These are phyloP conservation scores for Aristolochia fimbriata DNA, from an alignment of 164 flowering plant genomes.

Conservation along the genomic window DNA sequence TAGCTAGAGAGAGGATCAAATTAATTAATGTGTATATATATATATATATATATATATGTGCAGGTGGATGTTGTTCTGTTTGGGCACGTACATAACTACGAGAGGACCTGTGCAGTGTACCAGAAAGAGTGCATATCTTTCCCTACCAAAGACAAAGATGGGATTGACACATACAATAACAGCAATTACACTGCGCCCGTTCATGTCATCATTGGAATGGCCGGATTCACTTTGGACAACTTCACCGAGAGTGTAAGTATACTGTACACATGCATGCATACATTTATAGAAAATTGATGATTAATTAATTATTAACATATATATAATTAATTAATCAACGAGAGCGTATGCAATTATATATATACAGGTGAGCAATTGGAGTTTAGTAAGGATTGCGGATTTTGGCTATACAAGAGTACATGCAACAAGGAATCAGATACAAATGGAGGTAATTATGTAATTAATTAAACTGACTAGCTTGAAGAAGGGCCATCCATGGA, in stretches of 20 bases:
- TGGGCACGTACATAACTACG: slow-evolving; percentile 95
- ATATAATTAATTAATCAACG: too few relatives aligned
- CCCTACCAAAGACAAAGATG: slow-evolving; percentile 53
- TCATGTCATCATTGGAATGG: slow-evolving; percentile 80
- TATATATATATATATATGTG: not conserved
- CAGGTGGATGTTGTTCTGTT: slow-evolving; percentile 72
- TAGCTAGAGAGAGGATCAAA: too few relatives aligned
- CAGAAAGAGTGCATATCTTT: slow-evolving; percentile 32
- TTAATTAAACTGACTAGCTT: too few relatives aligned
- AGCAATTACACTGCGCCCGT: slow-evolving; percentile 67
- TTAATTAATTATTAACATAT: too few relatives aligned
- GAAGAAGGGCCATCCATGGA: too few relatives aligned
- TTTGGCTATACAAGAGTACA: slow-evolving; percentile 57
- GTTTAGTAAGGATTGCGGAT: slow-evolving; percentile 48
- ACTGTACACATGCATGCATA: too few relatives aligned
- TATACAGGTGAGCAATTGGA: slow-evolving; percentile 49
- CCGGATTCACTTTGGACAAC: slow-evolving; percentile 57
- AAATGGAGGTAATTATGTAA: slow-evolving; percentile 35
- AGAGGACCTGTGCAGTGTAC: slow-evolving; percentile 70
- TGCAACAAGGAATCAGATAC: slow-evolving; percentile 47
- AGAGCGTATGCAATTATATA: too few relatives aligned
- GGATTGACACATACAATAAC: slow-evolving; percentile 53
- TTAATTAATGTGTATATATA: too few relatives aligned
- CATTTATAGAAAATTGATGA: too few relatives aligned
- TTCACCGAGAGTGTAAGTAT: slow-evolving; percentile 28